Percentiles rank a stretch among this genome's conserved stretches.
Evolutionary conservation across 306 rosid species (phyloP).

Genomic region (Cotoneaster glaucophyllus): DNA sequence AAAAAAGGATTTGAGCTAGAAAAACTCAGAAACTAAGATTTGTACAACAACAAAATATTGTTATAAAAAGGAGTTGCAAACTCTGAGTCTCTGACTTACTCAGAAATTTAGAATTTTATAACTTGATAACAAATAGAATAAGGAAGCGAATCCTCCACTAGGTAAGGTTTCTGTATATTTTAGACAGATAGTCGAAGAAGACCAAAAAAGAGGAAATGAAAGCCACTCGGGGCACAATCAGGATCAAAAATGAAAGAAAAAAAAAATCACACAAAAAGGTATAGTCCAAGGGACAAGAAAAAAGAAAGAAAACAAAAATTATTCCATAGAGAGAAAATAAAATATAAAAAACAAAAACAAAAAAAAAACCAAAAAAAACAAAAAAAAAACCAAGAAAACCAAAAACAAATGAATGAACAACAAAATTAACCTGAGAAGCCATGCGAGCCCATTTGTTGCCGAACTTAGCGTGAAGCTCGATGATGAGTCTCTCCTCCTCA

Average conservation of each 20-base stretch:
- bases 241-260: not conserved
- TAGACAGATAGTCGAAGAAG: slow-evolving; percentile 14
- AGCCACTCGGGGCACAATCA: slow-evolving; percentile 1
- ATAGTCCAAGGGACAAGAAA: not conserved
- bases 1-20: not conserved
- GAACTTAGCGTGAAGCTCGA: slow-evolving; percentile 67
- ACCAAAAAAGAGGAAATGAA: slow-evolving; percentile 4
- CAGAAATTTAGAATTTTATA: not conserved
- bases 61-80: not conserved
- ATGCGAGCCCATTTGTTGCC: slow-evolving; percentile 94
- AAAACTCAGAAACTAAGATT: not conserved
- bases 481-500: slow-evolving; percentile 50
- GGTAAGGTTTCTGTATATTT: not conserved
- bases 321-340: not conserved
- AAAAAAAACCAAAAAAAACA: no score
- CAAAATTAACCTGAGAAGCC: slow-evolving; percentile 57
- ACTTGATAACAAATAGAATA: not conserved
- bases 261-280: not conserved
- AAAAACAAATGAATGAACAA: not conserved
- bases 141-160: not conserved
- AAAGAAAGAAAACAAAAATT: not conserved
- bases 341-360: not conserved
- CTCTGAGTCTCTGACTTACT: not conserved
- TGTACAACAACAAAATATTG: not conserved
- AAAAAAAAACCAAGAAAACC: not conserved